Evolutionary conservation across 257 asterid species (phyloP).

Genomic region (Solanum bulbocastanum): DNA sequence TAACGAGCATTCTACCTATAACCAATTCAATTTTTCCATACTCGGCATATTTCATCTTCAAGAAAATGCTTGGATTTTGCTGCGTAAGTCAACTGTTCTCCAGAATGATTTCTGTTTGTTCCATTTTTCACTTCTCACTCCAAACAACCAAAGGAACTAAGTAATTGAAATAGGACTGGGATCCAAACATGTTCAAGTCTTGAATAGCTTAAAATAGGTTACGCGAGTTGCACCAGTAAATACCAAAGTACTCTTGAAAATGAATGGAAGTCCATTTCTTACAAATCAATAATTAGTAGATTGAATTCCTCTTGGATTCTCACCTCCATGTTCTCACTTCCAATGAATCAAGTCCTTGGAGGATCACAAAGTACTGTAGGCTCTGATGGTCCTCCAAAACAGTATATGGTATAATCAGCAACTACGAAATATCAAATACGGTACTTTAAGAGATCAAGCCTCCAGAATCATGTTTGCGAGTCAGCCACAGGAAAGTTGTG

Average conservation of each 20-base stretch:
- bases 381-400: slow-evolving; percentile 2
- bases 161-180: neutral
- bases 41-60: neutral
- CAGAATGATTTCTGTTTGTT: neutral
- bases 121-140: neutral
- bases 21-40: neutral
- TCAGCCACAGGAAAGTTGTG: neutral
- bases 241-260: neutral
- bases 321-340: neutral
- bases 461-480: neutral
- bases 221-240: neutral
- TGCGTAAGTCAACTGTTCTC: neutral
- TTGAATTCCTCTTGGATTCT: neutral
- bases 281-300: neutral
- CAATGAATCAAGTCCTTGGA: neutral
- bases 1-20: neutral
- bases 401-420: neutral
- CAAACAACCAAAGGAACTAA: neutral
- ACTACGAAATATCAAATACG: neutral
- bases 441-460: neutral
- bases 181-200: neutral
- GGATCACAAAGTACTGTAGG: neutral
- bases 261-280: neutral
- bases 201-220: neutral
- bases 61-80: neutral